Evolutionary conservation across 345 rosid species (phyloP).

Genomic region (Hirschfeldia incana): DNA sequence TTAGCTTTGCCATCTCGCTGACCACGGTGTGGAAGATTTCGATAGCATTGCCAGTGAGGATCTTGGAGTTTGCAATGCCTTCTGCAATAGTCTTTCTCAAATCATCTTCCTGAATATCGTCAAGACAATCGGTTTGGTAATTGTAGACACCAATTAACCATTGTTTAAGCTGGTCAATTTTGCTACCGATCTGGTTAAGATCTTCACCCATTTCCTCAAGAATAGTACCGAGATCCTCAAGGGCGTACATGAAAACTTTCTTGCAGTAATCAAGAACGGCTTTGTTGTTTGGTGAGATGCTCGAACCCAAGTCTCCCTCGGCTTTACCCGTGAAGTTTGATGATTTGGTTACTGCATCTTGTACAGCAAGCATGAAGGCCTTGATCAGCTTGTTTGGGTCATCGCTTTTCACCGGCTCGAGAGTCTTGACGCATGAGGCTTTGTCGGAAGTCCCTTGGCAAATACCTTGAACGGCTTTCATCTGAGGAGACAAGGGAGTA

Average conservation of each 20-base stretch:
- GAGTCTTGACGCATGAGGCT: neutral
- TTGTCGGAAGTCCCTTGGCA: neutral
- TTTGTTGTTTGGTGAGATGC: neutral
- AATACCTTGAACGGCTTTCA: neutral
- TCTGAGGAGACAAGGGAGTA: neutral
- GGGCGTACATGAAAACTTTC: neutral
- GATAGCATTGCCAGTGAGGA: neutral
- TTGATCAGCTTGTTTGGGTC: conserved; percentile 1
- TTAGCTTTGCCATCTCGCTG: neutral
- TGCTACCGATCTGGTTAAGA: conserved; percentile 5
- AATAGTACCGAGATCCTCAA: neutral
- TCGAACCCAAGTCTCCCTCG: neutral
- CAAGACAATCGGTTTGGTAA: conserved; percentile 1
- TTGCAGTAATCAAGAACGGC: neutral
- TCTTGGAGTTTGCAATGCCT: neutral
- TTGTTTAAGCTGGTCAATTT: neutral
- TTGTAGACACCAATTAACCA: neutral
- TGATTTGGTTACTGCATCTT: neutral
- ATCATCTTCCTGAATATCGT: neutral
- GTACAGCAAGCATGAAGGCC: neutral
- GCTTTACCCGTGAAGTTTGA: neutral
- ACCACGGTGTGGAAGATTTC: neutral
- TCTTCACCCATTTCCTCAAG: neutral
- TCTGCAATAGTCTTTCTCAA: neutral
- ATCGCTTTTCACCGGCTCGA: neutral